phyloP scores from a whole-genome alignment of 441 rosid genomes.

The Eruca vesicaria region DNA sequence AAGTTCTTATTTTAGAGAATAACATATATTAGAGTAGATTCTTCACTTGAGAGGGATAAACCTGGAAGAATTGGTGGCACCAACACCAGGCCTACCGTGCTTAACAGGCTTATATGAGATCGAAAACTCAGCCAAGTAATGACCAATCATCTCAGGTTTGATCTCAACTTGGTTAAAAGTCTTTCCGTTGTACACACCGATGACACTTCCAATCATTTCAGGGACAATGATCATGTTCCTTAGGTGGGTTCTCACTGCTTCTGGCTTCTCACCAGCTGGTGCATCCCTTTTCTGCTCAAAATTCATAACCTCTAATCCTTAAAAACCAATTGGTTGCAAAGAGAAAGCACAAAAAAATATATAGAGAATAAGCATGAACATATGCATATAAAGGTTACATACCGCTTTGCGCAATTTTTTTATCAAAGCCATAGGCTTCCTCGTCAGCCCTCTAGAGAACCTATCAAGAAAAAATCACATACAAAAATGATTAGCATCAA shows the following conservation, averaged over 20 bases:
- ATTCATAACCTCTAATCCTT: neutral
- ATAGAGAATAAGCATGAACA: neutral
- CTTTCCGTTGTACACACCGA: conserved; percentile 53
- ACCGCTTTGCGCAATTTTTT: conserved; percentile 34
- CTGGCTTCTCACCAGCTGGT: conserved; percentile 53
- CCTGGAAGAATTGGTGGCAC: conserved; percentile 62
- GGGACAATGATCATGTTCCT: conserved; percentile 57
- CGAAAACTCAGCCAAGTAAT: conserved; percentile 56
- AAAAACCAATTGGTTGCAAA: neutral
- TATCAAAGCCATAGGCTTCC: conserved; percentile 33
- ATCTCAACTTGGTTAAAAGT: conserved; percentile 60
- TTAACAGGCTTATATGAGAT: conserved; percentile 57
- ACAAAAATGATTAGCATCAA: neutral
- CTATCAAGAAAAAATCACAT: neutral
- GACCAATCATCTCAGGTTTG: conserved; percentile 58
- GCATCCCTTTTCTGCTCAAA: conserved; percentile 47
- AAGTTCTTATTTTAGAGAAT: neutral
- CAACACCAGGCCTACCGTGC: conserved; percentile 67
- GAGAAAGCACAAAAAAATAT: neutral
- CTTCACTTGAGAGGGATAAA: conserved; percentile 62
- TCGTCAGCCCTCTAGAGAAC: conserved; percentile 32
- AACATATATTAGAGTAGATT: neutral
- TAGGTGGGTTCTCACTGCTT: conserved; percentile 50
- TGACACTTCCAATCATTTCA: conserved; percentile 51
- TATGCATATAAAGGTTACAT: neutral